Evolutionary conservation across 345 rosid genomes (phyloP), one percentile per base, ranked within the genome.

Genomic region (Syzygium aromaticum): DNA sequence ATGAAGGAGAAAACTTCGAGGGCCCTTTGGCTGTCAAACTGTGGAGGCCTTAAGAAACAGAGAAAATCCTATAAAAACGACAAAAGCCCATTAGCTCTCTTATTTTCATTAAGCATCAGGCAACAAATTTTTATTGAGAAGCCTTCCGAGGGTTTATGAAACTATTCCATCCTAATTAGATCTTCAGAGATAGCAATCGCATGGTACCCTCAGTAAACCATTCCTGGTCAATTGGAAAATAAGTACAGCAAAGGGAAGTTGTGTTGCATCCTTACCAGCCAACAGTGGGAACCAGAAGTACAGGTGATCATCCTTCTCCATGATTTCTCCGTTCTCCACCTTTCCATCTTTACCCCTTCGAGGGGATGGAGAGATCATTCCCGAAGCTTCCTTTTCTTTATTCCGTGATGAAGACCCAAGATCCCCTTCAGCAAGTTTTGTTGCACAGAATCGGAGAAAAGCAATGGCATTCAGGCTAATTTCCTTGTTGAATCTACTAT

Each of bases 211-310:
- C 23, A 84, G 40, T 51, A 8, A 52, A n/a, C 16, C 85, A 23
- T n/a, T 17, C 25, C 43, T 2, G 1, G 59, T 54, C n/a, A 30
- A 54, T 22, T n/a, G 83, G 22, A 82, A 56, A 54, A 88, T 33
- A 86, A 63, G 54, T 52, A 67, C 57, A 87, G 88, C 59, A 87
- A 46, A 86, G 28, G 49, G 51, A 43, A 49, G 84, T 43, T 57
- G 51, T 84, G 28, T 87, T 85, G 85, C 89, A 87, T 85, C 78
- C 93, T 87, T 91, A 98, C 99, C 99, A 87, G 99, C 99, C 91
- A 98, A 91, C 90, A 98, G 90, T 53, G 99, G 98, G 86, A 98
- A 98, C 99, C 99, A 98, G 86, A 98, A 98, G 91, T 95, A 91
- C 67, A 95, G 96, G 91, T 98, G 97, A 89, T 92, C 92, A 88